Percentiles rank a stretch among this genome's conserved stretches.
These are phyloP conservation scores for Apiotrichum brassicae DNA, from an alignment of 1,284 basidiomycete species.

Conservation along the genomic window DNA sequence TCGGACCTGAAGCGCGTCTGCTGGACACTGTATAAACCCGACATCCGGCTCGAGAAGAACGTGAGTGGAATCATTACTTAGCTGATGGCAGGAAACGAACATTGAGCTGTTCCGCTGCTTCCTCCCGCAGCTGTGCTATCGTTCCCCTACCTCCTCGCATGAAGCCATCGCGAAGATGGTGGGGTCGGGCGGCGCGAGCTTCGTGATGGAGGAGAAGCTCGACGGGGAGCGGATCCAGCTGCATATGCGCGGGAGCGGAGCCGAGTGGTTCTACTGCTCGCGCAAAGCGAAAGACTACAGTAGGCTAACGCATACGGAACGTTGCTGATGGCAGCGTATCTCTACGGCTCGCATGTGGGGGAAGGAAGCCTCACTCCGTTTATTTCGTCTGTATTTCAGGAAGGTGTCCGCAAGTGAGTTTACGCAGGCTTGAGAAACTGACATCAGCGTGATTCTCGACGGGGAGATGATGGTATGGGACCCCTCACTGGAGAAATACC, in stretches of 20 bases:
- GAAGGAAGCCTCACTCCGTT: conserved; percentile 78
- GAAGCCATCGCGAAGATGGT: conserved; percentile 78
- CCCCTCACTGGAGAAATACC: conserved; percentile 71
- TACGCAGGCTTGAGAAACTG: not conserved
- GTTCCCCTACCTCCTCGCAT: conserved; percentile 63
- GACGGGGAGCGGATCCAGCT: conserved; percentile 93
- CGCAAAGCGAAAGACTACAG: conserved; percentile 92
- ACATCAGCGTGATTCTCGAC: conserved; percentile 73
- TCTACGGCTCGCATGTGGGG: conserved; percentile 76
- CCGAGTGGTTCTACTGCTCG: conserved; percentile 82
- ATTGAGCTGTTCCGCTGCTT: conserved; percentile 76
- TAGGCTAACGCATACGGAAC: conserved; percentile 8
- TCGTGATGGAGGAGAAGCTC: conserved; percentile 90
- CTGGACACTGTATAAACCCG: conserved; percentile 51
- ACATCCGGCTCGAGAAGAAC: conserved; percentile 41
- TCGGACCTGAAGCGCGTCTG: conserved; percentile 87
- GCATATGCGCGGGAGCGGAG: conserved; percentile 69
- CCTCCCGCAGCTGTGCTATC: conserved; percentile 85
- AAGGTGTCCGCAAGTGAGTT: conserved; percentile 69
- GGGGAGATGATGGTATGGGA: conserved; percentile 98
- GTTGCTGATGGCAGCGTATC: conserved; percentile 48
- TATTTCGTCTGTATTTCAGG: conserved; percentile 67
- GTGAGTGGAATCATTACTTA: conserved; percentile 48
- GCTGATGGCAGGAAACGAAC: conserved; percentile 59
- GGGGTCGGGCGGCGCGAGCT: conserved; percentile 56